Conservation (phyloP, 1,139 yeast species). For the Protomyces macrosporus region DNA sequence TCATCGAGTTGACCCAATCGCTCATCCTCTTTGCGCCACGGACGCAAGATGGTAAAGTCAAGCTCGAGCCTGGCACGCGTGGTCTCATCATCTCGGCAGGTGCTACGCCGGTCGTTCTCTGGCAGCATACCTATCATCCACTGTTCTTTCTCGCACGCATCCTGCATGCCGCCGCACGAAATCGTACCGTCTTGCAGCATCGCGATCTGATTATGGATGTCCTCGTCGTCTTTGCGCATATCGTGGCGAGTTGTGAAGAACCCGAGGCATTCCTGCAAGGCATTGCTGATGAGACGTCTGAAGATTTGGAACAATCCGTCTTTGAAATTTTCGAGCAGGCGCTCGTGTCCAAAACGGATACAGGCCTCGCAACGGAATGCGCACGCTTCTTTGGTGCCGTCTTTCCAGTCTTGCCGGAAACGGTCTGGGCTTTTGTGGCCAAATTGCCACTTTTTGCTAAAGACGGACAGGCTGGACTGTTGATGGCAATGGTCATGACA, state of each 20-base stretch:
- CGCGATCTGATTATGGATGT: slow-evolving; percentile 3
- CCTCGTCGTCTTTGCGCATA: neutral
- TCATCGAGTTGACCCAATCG: slow-evolving; percentile 7
- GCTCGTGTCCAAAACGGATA: neutral
- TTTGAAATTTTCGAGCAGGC: slow-evolving; percentile 14
- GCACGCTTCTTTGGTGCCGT: slow-evolving; percentile 2
- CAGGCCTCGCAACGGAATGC: neutral
- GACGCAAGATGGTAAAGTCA: neutral
- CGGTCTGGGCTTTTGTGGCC: slow-evolving; percentile 57
- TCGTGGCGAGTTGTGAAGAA: slow-evolving; percentile 4
- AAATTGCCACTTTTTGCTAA: slow-evolving; percentile 54
- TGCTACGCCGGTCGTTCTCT: neutral
- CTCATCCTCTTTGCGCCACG: slow-evolving; percentile 7
- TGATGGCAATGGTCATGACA: slow-evolving; percentile 73
- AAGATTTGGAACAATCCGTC: slow-evolving; percentile 2
- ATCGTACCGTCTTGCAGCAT: slow-evolving; percentile 1
- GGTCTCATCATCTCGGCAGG: slow-evolving; percentile 8
- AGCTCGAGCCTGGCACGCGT: neutral
- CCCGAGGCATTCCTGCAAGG: slow-evolving; percentile 1
- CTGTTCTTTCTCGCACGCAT: slow-evolving; percentile 8
- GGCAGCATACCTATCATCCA: slow-evolving; percentile 10
- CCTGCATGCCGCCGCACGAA: slow-evolving; percentile 3
- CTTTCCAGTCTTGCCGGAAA: slow-evolving; percentile 45
- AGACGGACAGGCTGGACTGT: slow-evolving; percentile 57
- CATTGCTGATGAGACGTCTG: neutral